Conservation (phyloP, 106 monocot species). For the Acorus calamus region DNA sequence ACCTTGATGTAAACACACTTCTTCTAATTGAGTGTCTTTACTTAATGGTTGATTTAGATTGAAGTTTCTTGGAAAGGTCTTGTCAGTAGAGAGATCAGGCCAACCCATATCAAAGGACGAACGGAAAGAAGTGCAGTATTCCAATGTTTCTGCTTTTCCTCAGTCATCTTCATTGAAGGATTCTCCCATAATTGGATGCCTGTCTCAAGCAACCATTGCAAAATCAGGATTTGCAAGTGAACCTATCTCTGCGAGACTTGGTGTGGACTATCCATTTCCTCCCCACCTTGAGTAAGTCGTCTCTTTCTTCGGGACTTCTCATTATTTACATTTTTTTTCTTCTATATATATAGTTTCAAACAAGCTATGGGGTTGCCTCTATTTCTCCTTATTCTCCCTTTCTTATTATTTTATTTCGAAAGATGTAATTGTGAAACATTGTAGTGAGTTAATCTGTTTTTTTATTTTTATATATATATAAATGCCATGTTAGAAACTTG, state of each 20-base stretch:
- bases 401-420: no score
- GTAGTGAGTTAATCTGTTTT: no score
- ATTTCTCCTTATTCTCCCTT: no score
- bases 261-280: slow-evolving; percentile 93
- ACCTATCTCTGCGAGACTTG: slow-evolving; percentile 79
- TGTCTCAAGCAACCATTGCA: background rate
- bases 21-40: no score
- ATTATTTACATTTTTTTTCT: no score
- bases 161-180: slow-evolving; percentile 17
- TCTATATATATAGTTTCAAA: no score
- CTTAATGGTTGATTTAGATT: slow-evolving; percentile 28
- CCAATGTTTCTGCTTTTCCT: slow-evolving; percentile 12
- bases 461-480: no score
- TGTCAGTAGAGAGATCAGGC: slow-evolving; percentile 56
- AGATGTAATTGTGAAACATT: no score
- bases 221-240: slow-evolving; percentile 17
- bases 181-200: slow-evolving; percentile 11
- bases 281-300: slow-evolving; percentile 79
- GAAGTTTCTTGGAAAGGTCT: slow-evolving; percentile 73
- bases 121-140: slow-evolving; percentile 12
- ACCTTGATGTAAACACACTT: background rate
- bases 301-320: no score
- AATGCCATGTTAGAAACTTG: no score
- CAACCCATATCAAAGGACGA: slow-evolving; percentile 19
- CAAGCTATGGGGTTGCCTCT: no score